Evolutionary conservation across 2,329 filamentous ascomycete genomes (phyloP), one percentile per base, ranked within the genome.

Genomic region (Calonectria pteridis): DNA sequence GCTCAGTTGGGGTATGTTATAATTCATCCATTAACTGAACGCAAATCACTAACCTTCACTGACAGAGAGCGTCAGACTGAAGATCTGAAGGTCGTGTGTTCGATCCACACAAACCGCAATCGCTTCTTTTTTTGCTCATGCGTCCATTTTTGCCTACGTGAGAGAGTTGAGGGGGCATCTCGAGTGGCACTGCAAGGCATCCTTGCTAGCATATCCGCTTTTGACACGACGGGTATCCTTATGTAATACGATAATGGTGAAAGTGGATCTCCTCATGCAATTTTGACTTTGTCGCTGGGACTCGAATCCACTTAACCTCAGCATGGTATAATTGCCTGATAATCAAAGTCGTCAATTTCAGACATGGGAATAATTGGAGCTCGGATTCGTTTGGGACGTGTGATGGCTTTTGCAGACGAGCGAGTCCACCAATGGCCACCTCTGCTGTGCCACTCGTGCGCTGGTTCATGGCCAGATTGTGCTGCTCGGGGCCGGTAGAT

Each of bases 61-160:
- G 74, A 69, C 55, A 72, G 77, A 77, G 71, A 75, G 73, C 73
- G 73, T 75, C 73, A 75, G 73, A 75, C 73, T 75, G 73, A 75
- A 75, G 68, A 80, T 80, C 79, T 80, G 79, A 80, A 80, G 79
- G 79, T 80, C 79, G 51, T 80, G 79, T 80, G 79, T 80, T 80
- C 79, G 79, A 80, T 80, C 79, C 79, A 80, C 79, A 80, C 53
- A 80, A 80, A 76, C 79, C 79, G 79, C 79, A 80, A 49, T 20
- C 28, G 6, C 1, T 23, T 16, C 49, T 53, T 64, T 62, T 62
- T 40, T 79, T 79, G 51, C 37, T 26, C 31, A 14, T 37, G 29
- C 18, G 20, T 51, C 20, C 26, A 43, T 67, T 67, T 69, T 58
- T 43, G 40, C 26, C 37, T 6, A 23, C 6, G 13, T 5, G 18